Base-by-base conservation (phyloP, 805 yeast genomes). In the Brettanomyces naardenensis region DNA sequence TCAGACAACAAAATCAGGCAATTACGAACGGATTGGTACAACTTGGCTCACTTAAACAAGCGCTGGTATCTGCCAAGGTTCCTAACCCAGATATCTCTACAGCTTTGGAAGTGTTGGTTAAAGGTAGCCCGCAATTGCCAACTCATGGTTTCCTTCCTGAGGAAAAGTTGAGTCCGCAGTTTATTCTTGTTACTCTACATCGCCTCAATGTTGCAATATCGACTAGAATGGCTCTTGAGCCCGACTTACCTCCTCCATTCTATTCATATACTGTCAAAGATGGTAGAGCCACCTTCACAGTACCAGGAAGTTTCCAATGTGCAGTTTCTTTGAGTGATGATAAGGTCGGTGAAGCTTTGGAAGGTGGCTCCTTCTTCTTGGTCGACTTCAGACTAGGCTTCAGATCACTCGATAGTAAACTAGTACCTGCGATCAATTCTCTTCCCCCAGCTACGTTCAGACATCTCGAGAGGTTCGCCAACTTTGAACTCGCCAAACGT, bases 1-100 rank as follows among this genome's bases (percentile, higher is more conserved):
- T 92, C 29, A 68, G 92, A 44, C 78, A 78, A 35, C 94, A 87
- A 50, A 84, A 85, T 31, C 51, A 76, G 72, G 52, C 71, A 70
- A 54, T 89, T 70, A 50, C 81, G 59, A 41, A 77, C 69, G 50
- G 78, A 62, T 73, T 81, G 15, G 71, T 79, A 62, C 78, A 82
- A 10, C 64, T 88, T 28, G 83, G 79, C 44, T 68, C 69, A n/a
- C 64, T 83, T 19, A 84, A 79, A 45, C 73, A 77, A 36, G 75
- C 80, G n/a, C 59, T 84, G 45, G 73, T 87, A 1, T 84, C 88
- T 21, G 97, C 98, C 0, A 89, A 94, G 52, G 62, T 90, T 37
- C 95, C 96, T 4, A 86, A 87, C 56, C 92, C 95, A 0, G 99
- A 92, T 59, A 58, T 92, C 17, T 71, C 78, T 19, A 89, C 97